Conservation (phyloP, 2,329 filamentous ascomycete species). For the Ophiostoma triangulosporum region DNA sequence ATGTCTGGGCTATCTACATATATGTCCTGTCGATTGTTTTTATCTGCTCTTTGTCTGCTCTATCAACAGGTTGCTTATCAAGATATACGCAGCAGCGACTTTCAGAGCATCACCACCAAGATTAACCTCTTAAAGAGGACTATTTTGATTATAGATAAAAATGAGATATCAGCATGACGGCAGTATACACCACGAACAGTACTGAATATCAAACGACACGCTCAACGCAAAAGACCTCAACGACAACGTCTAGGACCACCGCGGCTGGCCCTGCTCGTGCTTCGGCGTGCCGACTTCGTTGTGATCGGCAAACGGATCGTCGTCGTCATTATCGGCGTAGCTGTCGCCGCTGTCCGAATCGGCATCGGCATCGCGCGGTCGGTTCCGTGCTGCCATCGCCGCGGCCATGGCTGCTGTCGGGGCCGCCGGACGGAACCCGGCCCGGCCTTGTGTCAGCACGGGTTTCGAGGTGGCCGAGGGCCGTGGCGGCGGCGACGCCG, state of each 20-base stretch:
- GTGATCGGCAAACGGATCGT: conserved; percentile 74
- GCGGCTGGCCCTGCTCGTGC: conserved; percentile 25
- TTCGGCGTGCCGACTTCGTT: conserved; percentile 45
- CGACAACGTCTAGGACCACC: conserved; percentile 16
- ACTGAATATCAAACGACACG: neutral
- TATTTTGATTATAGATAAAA: too few species aligned
- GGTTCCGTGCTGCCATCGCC: conserved; percentile 28
- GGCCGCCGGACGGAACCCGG: conserved; percentile 1
- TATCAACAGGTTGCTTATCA: too few species aligned
- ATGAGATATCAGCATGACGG: too few species aligned
- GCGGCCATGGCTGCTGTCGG: conserved; percentile 7
- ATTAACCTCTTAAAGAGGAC: too few species aligned
- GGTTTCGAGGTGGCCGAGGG: conserved; percentile 35
- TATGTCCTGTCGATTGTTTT: too few species aligned
- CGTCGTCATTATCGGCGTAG: conserved; percentile 54
- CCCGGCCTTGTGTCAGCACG: neutral
- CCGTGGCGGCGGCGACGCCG: conserved; percentile 24
- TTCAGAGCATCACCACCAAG: too few species aligned
- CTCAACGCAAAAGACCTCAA: neutral
- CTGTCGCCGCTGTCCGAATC: conserved; percentile 40
- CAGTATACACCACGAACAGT: neutral
- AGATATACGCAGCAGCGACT: too few species aligned
- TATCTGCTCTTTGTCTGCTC: too few species aligned
- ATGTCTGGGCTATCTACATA: too few species aligned
- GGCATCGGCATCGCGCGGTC: conserved; percentile 14